Evolutionary conservation across 768 basidiomycete species (phyloP).

Genomic region (Leccinum boreale): DNA sequence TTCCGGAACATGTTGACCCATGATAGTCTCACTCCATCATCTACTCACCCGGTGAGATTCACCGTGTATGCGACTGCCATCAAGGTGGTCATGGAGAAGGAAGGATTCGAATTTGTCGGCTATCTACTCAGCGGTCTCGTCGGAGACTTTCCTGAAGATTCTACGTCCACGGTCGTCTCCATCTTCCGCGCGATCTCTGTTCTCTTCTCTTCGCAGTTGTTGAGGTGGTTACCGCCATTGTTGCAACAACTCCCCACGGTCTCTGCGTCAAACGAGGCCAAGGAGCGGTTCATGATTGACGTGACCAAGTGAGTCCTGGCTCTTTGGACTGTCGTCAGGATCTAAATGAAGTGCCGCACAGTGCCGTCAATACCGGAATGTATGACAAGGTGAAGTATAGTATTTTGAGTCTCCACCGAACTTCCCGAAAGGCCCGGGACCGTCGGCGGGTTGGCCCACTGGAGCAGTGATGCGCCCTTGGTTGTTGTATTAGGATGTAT

Average conservation of each 20-base stretch:
- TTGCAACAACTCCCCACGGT: slow-evolving; percentile 66
- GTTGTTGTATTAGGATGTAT: slow-evolving; percentile 10
- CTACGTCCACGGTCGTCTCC: slow-evolving; percentile 65
- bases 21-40: slow-evolving; percentile 55
- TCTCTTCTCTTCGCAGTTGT: slow-evolving; percentile 66
- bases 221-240: slow-evolving; percentile 69
- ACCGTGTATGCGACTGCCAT: slow-evolving; percentile 62
- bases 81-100: slow-evolving; percentile 56
- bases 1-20: slow-evolving; percentile 74
- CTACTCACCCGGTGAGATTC: slow-evolving; percentile 56
- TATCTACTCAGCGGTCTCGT: slow-evolving; percentile 76
- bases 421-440: slow-evolving; percentile 71
- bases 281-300: slow-evolving; percentile 69
- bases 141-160: slow-evolving; percentile 87
- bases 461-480: slow-evolving; percentile 22
- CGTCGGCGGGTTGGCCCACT: slow-evolving; percentile 41
- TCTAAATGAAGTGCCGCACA: slow-evolving; percentile 27
- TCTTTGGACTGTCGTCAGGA: neutral
- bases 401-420: slow-evolving; percentile 64
- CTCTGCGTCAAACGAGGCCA: slow-evolving; percentile 59
- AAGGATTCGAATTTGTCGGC: slow-evolving; percentile 69
- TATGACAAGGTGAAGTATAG: slow-evolving; percentile 83
- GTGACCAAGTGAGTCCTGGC: slow-evolving; percentile 61
- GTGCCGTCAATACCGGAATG: slow-evolving; percentile 61
- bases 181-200: slow-evolving; percentile 69